phyloP scores from a whole-genome alignment of 371 early-diverging fungal genomes.

The Actinomucor elegans region DNA sequence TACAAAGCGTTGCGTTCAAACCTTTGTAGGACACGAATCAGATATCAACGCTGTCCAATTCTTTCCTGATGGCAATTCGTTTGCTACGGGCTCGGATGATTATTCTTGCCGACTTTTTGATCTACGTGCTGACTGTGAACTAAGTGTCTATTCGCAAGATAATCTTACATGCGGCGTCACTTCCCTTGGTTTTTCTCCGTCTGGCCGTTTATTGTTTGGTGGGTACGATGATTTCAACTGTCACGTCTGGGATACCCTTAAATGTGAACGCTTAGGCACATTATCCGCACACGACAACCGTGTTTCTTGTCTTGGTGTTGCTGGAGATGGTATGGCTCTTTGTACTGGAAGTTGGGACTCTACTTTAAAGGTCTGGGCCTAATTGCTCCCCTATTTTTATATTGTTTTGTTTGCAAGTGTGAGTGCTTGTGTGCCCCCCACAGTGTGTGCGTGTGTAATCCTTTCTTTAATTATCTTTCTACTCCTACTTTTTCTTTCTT shows the following conservation, averaged over 20 bases:
- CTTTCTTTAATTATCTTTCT: no score
- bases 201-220: slow-evolving; percentile 94
- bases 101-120: slow-evolving; percentile 97
- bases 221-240: slow-evolving; percentile 99
- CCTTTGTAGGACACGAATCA: slow-evolving; percentile 97
- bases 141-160: slow-evolving; percentile 95
- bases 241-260: slow-evolving; percentile 98
- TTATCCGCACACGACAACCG: slow-evolving; percentile 95
- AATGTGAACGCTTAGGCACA: slow-evolving; percentile 92
- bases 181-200: slow-evolving; percentile 93
- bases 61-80: slow-evolving; percentile 97
- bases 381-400: no score
- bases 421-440: background rate
- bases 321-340: slow-evolving; percentile 95
- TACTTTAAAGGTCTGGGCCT: slow-evolving; percentile 74
- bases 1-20: slow-evolving; percentile 93
- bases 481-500: background rate
- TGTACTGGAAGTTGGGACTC: slow-evolving; percentile 98
- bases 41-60: slow-evolving; percentile 98
- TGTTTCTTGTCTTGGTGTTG: slow-evolving; percentile 94
- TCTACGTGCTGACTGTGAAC: slow-evolving; percentile 94
- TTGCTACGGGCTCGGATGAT: slow-evolving; percentile 97
- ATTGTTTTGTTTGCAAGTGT: no score
- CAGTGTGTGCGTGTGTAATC: background rate
- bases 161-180: slow-evolving; percentile 97